Evolutionary conservation across 495 filamentous ascomycete genomes (phyloP), one percentile per base, ranked within the genome.

Genomic region (Podospora sp.): DNA sequence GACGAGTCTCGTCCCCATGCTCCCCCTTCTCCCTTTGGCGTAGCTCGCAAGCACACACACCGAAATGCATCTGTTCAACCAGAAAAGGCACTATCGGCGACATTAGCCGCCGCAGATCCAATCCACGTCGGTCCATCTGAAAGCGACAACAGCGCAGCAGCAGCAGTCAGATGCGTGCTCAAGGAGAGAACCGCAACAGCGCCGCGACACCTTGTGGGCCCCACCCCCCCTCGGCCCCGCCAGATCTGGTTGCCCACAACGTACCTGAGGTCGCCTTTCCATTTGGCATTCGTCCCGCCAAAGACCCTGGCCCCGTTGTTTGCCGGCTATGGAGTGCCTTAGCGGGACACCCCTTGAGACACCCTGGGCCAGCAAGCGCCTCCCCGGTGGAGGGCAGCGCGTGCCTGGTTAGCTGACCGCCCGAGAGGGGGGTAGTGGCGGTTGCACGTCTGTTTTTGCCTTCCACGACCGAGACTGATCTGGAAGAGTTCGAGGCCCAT

Each of bases 31-130:
- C 55, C 60, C 26, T 46, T 46, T 46, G 40, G 40, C 40, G 40
- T 46, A 46, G 40, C 40, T 18, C 40, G 40, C 40, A 46, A 46
- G 40, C 40, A 46, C 40, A 46, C 40, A 12, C 40, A 46, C 40
- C 40, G 40, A 46, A 46, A 4, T 46, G 24, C 18, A 52, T 27
- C 65, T 57, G 36, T 66, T 72, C 68, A 69, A 22, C 62, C 62
- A 68, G 26, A 68, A 36, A 59, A 40, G 51, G 12, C 66, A 68
- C 56, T 69, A 68, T 70, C 71, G 60, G 69, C 60, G 60, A 70
- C 65, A 73, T 73, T 73, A 73, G 71, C 71, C 71, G 68, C 68
- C 36, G 62, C 46, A 20, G 62, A 66, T 64, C 64, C 33, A 35
- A 56, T n/a, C 62, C 65, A 49, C 21, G n/a, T 52, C 24, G 62